Evolutionary conservation across 306 rosid species (phyloP).

Genomic region (Lathyrus tuberosus): DNA sequence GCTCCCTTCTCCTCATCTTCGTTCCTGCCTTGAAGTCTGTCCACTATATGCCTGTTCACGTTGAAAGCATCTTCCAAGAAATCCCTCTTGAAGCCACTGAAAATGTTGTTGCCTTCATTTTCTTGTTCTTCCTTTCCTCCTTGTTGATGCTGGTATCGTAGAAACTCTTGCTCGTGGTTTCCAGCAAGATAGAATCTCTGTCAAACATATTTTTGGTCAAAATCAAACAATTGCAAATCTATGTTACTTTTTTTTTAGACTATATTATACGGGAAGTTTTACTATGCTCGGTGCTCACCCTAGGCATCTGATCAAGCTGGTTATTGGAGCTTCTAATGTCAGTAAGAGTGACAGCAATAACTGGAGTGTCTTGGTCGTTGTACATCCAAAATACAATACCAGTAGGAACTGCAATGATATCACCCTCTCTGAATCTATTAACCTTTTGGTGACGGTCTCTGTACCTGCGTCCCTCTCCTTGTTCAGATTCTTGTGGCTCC

Average conservation of each 20-base stretch:
- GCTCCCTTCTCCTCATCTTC: conserved; percentile 48
- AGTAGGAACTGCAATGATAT: conserved; percentile 43
- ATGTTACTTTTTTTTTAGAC: background rate
- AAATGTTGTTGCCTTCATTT: conserved; percentile 44
- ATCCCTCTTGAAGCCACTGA: conserved; percentile 44
- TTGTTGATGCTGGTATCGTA: conserved; percentile 17
- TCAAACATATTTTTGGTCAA: background rate
- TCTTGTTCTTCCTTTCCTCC: conserved; percentile 10
- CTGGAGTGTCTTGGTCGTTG: too few species aligned
- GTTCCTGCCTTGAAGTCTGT: conserved; percentile 43
- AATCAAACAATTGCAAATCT: background rate
- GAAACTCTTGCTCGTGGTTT: conserved; percentile 53
- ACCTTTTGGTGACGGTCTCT: conserved; percentile 48
- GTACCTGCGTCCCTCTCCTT: background rate
- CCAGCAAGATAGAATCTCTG: conserved; percentile 76
- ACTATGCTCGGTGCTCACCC: conserved; percentile 45
- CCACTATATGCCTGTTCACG: conserved; percentile 43
- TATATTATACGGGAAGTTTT: background rate
- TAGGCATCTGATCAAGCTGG: conserved; percentile 65
- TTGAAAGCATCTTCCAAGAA: conserved; percentile 51
- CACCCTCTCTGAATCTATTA: conserved; percentile 35
- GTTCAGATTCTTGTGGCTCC: conserved; percentile 34
- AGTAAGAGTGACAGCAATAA: conserved; percentile 47
- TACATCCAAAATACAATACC: conserved; percentile 28
- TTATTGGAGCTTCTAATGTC: conserved; percentile 52